Evolutionary conservation across 2,329 filamentous ascomycete genomes (phyloP).

Genomic region (Beauveria brongniartii): DNA sequence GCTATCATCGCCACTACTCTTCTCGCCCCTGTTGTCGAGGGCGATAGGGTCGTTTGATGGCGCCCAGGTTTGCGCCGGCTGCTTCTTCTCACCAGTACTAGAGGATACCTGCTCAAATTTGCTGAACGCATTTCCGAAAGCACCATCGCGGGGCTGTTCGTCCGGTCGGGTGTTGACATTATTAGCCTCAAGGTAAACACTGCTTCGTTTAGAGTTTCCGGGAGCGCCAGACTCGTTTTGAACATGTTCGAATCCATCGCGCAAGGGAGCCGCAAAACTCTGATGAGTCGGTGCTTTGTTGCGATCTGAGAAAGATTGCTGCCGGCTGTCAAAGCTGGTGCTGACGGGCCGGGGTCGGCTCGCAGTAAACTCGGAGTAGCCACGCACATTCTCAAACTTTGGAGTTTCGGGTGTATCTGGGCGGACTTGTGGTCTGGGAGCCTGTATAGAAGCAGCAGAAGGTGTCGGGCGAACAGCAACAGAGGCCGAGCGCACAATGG

Average conservation of each 20-base stretch:
- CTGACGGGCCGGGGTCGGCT: slow-evolving; percentile 65
- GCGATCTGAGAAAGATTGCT: slow-evolving; percentile 2
- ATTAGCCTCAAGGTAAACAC: background rate
- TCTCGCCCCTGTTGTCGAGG: slow-evolving; percentile 43
- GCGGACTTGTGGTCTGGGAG: background rate
- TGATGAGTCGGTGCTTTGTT: slow-evolving; percentile 62
- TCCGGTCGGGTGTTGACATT: background rate
- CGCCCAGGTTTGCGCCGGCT: background rate
- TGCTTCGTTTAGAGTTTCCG: background rate
- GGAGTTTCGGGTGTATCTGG: slow-evolving; percentile 4
- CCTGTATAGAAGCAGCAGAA: background rate
- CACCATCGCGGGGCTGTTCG: slow-evolving; percentile 66
- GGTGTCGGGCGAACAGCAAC: background rate
- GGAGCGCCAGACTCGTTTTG: background rate
- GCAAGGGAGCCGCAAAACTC: background rate
- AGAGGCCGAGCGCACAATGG: background rate
- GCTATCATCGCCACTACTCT: slow-evolving; percentile 57
- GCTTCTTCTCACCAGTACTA: slow-evolving; percentile 36
- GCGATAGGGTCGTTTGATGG: background rate
- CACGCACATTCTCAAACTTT: slow-evolving; percentile 8
- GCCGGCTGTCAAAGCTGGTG: slow-evolving; percentile 59
- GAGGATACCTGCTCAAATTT: slow-evolving; percentile 60
- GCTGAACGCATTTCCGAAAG: slow-evolving; percentile 90
- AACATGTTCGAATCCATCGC: background rate
- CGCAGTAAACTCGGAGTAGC: slow-evolving; percentile 20